Conservation (phyloP, 257 asterid genomes). For the Ilex asprella region DNA sequence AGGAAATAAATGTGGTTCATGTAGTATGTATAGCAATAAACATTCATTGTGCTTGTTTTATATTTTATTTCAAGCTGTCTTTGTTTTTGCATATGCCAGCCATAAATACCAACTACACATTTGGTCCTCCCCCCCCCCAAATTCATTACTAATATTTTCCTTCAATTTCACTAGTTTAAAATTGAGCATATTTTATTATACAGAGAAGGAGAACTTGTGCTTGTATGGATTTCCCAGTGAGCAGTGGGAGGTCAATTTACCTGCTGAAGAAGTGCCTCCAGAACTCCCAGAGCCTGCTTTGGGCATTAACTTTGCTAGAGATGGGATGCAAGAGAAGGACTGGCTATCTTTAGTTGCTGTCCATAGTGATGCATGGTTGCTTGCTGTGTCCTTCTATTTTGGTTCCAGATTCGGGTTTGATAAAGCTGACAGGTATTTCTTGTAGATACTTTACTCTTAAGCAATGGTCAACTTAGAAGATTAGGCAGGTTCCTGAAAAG, state of each 20-base stretch:
- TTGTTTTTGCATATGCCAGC: too few relatives aligned
- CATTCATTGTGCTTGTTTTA: too few relatives aligned
- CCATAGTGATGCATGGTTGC: slow-evolving; percentile 66
- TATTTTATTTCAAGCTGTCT: too few relatives aligned
- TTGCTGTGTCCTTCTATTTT: slow-evolving; percentile 46
- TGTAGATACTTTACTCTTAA: not conserved
- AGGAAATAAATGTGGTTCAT: too few relatives aligned
- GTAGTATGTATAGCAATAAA: too few relatives aligned
- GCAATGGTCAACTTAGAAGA: not conserved
- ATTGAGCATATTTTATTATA: not conserved
- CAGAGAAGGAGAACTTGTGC: slow-evolving; percentile 63
- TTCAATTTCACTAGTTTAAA: not conserved
- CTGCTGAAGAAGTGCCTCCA: slow-evolving; percentile 28
- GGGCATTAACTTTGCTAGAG: slow-evolving; percentile 14
- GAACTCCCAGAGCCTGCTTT: slow-evolving; percentile 58
- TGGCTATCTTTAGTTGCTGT: slow-evolving; percentile 61
- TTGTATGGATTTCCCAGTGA: slow-evolving; percentile 51
- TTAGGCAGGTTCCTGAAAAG: not conserved
- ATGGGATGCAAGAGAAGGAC: slow-evolving; percentile 57
- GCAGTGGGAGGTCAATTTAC: slow-evolving; percentile 61
- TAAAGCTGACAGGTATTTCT: slow-evolving; percentile 43
- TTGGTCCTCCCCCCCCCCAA: not conserved
- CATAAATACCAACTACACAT: too few relatives aligned
- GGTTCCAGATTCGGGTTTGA: slow-evolving; percentile 60
- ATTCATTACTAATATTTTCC: too few relatives aligned